Evolutionary conservation across 116 monocot genomes (phyloP).

Genomic region (Papilionanthe hybrid): DNA sequence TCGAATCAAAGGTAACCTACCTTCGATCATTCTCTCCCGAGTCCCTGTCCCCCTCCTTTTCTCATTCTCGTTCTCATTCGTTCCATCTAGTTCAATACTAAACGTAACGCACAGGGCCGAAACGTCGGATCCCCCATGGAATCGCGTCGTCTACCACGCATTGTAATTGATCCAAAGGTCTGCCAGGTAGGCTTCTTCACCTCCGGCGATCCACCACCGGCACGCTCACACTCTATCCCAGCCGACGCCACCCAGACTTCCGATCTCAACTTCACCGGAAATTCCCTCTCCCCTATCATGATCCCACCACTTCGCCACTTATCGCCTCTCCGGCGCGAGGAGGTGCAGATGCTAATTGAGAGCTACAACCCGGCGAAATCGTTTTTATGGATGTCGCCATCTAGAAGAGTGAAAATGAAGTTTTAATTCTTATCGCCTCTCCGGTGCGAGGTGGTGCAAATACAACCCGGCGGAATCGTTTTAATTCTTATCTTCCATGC

Average conservation of each 20-base stretch:
- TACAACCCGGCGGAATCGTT: too few relatives aligned
- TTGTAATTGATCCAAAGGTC: conserved; percentile 82
- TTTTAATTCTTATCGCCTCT: too few relatives aligned
- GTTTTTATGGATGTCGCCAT: conserved; percentile 13
- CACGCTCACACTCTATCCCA: conserved; percentile 25
- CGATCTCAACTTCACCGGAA: conserved; percentile 18
- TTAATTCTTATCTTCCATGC: too few relatives aligned
- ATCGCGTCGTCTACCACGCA: conserved; percentile 55
- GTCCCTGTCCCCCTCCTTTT: conserved; percentile 34
- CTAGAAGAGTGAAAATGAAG: conserved; percentile 41
- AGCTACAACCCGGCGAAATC: conserved; percentile 9
- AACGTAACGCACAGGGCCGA: too few relatives aligned
- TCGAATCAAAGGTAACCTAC: too few relatives aligned
- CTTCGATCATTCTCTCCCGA: too few relatives aligned
- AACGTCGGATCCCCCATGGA: conserved; percentile 45
- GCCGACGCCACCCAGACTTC: conserved; percentile 8
- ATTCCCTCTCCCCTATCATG: conserved; percentile 85
- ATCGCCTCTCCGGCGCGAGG: neutral
- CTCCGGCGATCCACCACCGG: conserved; percentile 26
- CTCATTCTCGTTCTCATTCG: conserved; percentile 82
- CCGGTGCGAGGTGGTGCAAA: too few relatives aligned
- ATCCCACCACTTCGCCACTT: conserved; percentile 71
- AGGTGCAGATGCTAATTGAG: conserved; percentile 8
- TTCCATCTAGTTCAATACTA: too few relatives aligned
- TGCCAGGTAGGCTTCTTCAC: conserved; percentile 89